Conservation (phyloP, 257 asterid genomes). For the Solanum sitiens region DNA sequence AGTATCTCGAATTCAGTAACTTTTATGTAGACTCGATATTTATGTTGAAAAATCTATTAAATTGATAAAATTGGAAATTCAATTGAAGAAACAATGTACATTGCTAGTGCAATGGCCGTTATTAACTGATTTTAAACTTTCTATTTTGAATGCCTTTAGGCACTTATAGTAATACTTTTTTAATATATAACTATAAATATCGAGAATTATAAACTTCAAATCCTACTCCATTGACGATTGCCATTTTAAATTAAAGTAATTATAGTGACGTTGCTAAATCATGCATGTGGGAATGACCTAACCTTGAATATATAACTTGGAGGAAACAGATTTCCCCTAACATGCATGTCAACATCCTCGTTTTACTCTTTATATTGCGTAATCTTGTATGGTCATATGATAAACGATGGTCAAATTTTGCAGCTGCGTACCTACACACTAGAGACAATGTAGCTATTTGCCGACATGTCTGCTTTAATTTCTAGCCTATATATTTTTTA, state of each 20-base stretch:
- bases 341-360: conserved; percentile 2
- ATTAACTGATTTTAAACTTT: too few species aligned
- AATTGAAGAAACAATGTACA: too few species aligned
- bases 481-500: accelerated
- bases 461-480: neutral
- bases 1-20: too few species aligned
- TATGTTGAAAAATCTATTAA: too few species aligned
- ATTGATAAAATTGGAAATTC: too few species aligned
- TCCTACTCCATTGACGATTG: neutral
- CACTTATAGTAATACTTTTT: too few species aligned
- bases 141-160: too few species aligned
- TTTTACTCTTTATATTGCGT: conserved; percentile 12
- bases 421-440: conserved; percentile 5
- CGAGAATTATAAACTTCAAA: too few species aligned
- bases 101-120: too few species aligned
- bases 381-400: conserved; percentile 1
- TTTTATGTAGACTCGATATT: too few species aligned
- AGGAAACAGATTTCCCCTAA: neutral
- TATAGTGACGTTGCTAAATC: neutral
- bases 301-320: conserved; percentile 1
- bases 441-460: neutral
- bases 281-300: conserved; percentile 19
- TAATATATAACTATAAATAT: too few species aligned
- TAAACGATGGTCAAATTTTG: conserved; percentile 15
- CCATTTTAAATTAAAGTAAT: neutral